Conservation (phyloP, 2,329 filamentous ascomycete genomes). For the Furcasterigmium sp. region DNA sequence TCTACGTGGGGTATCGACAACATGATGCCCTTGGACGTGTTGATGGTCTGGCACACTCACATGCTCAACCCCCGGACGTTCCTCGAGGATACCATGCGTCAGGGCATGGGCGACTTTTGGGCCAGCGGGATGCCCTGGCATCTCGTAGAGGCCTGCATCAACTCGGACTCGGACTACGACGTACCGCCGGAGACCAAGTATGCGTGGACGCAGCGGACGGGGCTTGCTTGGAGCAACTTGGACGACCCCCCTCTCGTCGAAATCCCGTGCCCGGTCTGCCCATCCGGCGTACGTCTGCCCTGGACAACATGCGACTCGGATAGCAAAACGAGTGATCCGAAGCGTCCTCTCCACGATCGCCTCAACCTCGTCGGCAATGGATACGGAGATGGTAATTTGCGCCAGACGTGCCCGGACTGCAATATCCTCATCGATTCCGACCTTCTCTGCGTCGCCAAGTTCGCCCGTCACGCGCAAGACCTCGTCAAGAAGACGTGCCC, state of each 20-base stretch:
- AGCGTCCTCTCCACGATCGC: not conserved
- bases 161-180: constrained; percentile 52
- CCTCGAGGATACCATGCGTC: constrained; percentile 66
- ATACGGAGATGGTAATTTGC: constrained; percentile 56
- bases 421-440: constrained; percentile 46
- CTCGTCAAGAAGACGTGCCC: constrained; percentile 43
- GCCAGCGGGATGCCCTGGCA: constrained; percentile 62
- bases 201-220: constrained; percentile 42
- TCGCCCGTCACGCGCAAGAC: constrained; percentile 47
- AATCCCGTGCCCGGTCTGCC: constrained; percentile 53
- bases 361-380: constrained; percentile 43
- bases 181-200: constrained; percentile 35
- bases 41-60: constrained; percentile 77
- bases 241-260: constrained; percentile 42
- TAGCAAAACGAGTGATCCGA: too few species aligned
- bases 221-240: constrained; percentile 53
- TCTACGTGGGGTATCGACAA: too few species aligned
- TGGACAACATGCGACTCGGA: constrained; percentile 51
- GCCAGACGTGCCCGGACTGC: constrained; percentile 46
- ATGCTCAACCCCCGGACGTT: constrained; percentile 73
- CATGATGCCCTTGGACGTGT: too few species aligned
- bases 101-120: constrained; percentile 52
- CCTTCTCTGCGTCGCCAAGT: constrained; percentile 55
- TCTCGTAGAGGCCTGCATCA: constrained; percentile 51
- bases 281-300: constrained; percentile 32